Evolutionary conservation across 202 grass and related monocot species (phyloP).

Genomic region (Brachypodium distachyon): DNA sequence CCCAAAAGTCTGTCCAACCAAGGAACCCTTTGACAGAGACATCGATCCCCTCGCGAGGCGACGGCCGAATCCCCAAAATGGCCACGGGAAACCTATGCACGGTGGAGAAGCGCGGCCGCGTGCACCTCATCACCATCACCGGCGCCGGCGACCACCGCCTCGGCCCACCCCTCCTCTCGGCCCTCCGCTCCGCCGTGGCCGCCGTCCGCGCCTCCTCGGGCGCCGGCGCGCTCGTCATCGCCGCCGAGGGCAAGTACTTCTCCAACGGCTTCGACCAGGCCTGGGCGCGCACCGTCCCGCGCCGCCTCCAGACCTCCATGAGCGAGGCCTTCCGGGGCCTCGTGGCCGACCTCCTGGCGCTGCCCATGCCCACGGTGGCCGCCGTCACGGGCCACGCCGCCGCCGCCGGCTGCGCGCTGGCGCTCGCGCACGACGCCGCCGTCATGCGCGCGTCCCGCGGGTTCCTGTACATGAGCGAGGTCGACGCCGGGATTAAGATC

Average conservation of each 20-base stretch:
- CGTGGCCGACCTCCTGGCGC: constrained; percentile 49
- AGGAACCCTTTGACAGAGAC: not conserved
- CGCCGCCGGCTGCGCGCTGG: constrained; percentile 45
- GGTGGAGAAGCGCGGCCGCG: constrained; percentile 42
- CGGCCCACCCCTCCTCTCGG: constrained; percentile 28
- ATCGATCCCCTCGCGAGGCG: not conserved
- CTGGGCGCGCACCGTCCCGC: constrained; percentile 39
- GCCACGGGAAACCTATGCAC: constrained; percentile 29
- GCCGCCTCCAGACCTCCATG: constrained; percentile 13
- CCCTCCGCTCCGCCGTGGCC: constrained; percentile 48
- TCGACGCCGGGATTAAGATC: constrained; percentile 52
- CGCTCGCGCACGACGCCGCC: constrained; percentile 54
- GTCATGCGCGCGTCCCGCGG: constrained; percentile 67
- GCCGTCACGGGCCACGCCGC: constrained; percentile 71
- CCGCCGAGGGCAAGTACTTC: constrained; percentile 75
- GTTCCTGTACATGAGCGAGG: constrained; percentile 84
- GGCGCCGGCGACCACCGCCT: constrained; percentile 60
- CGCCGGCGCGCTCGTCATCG: constrained; percentile 36
- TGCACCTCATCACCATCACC: constrained; percentile 66
- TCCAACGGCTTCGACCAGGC: constrained; percentile 65
- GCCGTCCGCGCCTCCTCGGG: constrained; percentile 15
- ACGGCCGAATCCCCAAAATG: not conserved
- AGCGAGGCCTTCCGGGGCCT: constrained; percentile 2
- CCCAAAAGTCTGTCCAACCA: not conserved
- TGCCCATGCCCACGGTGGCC: constrained; percentile 71